Conservation (phyloP, 2,329 filamentous ascomycete species). For the Phyllosticta citriasiana region DNA sequence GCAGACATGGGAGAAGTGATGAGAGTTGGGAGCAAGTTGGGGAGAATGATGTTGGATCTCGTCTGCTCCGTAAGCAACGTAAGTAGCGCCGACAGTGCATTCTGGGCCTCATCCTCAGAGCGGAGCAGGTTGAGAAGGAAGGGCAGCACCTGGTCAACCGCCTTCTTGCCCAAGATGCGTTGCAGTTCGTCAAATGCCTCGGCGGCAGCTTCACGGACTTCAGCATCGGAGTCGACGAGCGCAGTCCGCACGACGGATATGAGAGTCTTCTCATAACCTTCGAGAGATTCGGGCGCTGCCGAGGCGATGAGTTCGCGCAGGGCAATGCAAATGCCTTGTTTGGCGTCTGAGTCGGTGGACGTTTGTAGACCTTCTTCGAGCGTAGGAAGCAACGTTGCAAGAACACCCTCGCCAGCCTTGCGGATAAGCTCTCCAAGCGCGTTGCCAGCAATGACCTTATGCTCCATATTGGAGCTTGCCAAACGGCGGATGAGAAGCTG, state of each 20-base stretch:
- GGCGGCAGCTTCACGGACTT: conserved; percentile 89
- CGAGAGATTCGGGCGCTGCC: conserved; percentile 76
- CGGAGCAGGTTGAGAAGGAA: conserved; percentile 84
- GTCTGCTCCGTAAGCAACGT: conserved; percentile 90
- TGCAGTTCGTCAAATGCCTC: conserved; percentile 96
- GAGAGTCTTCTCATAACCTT: conserved; percentile 89
- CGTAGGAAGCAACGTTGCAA: conserved; percentile 78
- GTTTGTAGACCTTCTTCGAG: conserved; percentile 77
- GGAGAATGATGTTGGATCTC: conserved; percentile 90
- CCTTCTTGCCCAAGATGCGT: conserved; percentile 84
- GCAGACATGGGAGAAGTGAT: conserved; percentile 81
- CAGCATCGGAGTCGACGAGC: conserved; percentile 77
- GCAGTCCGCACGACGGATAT: conserved; percentile 91
- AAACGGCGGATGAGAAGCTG: conserved; percentile 90
- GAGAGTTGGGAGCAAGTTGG: conserved; percentile 88
- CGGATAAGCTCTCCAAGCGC: conserved; percentile 92
- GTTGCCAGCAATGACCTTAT: conserved; percentile 97
- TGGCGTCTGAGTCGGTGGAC: conserved; percentile 83
- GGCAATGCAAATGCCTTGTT: conserved; percentile 95
- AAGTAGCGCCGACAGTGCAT: conserved; percentile 82
- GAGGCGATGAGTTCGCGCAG: conserved; percentile 87
- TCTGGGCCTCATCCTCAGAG: conserved; percentile 76
- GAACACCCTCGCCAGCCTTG: conserved; percentile 88
- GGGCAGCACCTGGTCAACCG: conserved; percentile 90
- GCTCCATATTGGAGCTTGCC: conserved; percentile 93